phyloP scores from a whole-genome alignment of 176 grass and related monocot genomes.

The Tillandsia leiboldiana region DNA sequence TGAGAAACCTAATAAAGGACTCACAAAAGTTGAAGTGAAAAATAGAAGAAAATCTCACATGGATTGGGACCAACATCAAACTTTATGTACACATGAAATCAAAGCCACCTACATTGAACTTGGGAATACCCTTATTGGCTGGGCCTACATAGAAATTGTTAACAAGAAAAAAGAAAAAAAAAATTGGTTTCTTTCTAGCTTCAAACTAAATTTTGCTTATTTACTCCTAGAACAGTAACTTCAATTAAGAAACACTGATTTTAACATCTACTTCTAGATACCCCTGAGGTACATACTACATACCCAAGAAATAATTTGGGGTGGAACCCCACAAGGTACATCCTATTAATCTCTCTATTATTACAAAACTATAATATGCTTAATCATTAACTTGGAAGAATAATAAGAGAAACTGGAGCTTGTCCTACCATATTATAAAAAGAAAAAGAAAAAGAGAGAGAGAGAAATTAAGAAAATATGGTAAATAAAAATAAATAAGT shows the following conservation, averaged over 20 bases:
- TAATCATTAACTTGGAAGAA: conserved; percentile 19
- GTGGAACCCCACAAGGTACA: not conserved
- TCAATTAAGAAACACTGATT: not conserved
- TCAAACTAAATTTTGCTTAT: too few species aligned
- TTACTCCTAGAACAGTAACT: not conserved
- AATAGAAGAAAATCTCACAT: not conserved
- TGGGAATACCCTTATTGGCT: too few species aligned
- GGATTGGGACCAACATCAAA: not conserved
- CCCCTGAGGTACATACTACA: not conserved
- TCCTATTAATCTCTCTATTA: not conserved
- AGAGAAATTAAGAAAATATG: too few species aligned
- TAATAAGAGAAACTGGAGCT: conserved; percentile 1
- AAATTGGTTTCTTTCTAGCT: too few species aligned
- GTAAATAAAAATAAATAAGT: not conserved
- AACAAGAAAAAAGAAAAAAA: too few species aligned
- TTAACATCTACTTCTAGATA: not conserved
- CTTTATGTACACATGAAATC: conserved; percentile 1
- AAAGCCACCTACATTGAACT: not conserved
- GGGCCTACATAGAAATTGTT: too few species aligned
- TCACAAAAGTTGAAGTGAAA: not conserved
- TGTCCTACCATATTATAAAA: not conserved
- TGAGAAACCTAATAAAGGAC: not conserved
- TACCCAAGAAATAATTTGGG: not conserved
- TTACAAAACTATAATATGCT: not conserved
- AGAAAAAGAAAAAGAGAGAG: not conserved